A percentile compares a stretch with the other conserved stretches of the same genome.
Conservation (phyloP, 805 yeast genomes). For the Wickerhamomyces silvicola region DNA sequence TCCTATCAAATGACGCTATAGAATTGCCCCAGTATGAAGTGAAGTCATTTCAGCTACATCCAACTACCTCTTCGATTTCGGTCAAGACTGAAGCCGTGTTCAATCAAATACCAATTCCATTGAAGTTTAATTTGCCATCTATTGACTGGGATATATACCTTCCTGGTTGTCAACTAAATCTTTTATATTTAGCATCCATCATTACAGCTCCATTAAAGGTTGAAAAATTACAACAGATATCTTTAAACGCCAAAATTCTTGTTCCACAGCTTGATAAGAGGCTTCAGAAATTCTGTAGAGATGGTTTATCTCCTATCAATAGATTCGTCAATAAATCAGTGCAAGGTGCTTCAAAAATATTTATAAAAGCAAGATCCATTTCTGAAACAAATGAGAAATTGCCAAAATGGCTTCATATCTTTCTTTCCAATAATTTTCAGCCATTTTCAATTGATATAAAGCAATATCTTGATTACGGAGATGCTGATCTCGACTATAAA, state of each 20-base stretch:
- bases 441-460: conserved; percentile 5
- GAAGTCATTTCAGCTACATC: too few species aligned
- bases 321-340: conserved; percentile 3
- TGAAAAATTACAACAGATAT: background rate
- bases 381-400: conserved; percentile 9
- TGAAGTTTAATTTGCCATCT: background rate
- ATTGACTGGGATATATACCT: conserved; percentile 18
- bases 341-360: conserved; percentile 3
- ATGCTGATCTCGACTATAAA: background rate
- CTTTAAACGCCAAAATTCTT: background rate
- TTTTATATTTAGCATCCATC: conserved; percentile 8
- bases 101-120: background rate
- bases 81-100: background rate
- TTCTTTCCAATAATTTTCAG: conserved; percentile 9
- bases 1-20: background rate
- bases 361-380: conserved; percentile 6
- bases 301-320: conserved; percentile 19
- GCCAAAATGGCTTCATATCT: conserved; percentile 12
- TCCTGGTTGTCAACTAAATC: conserved; percentile 11
- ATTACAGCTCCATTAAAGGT: conserved; percentile 1
- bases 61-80: too few species aligned
- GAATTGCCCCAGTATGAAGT: too few species aligned
- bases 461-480: background rate
- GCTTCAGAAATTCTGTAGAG: conserved; percentile 6
- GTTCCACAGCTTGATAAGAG: conserved; percentile 8